Evolutionary conservation across 345 rosid genomes (phyloP).

Genomic region (Lepidium sativum): DNA sequence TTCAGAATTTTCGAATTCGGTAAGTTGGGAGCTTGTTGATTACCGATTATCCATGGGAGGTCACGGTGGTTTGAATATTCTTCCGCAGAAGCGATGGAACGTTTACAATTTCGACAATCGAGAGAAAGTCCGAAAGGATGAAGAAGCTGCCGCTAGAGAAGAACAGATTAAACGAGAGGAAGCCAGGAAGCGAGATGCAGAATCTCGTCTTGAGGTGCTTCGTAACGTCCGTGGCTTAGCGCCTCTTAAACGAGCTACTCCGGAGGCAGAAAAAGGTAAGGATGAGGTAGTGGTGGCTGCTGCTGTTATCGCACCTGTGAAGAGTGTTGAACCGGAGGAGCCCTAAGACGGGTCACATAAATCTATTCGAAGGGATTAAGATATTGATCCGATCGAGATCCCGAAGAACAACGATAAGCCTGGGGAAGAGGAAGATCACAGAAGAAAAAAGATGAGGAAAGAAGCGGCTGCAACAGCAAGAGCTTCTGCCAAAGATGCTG

Average conservation of each 20-base stretch:
- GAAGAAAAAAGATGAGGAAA: slow-evolving; percentile 66
- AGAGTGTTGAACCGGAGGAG: slow-evolving; percentile 28
- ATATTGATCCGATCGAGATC: slow-evolving; percentile 56
- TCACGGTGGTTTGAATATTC: slow-evolving; percentile 88
- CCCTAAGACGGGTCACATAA: slow-evolving; percentile 64
- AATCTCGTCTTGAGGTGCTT: slow-evolving; percentile 75
- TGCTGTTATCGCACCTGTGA: neutral
- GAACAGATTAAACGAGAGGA: slow-evolving; percentile 81
- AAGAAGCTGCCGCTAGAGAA: slow-evolving; percentile 84
- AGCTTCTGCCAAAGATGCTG: slow-evolving; percentile 27
- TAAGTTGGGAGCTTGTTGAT: neutral
- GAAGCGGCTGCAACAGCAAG: slow-evolving; percentile 53
- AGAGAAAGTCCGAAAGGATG: slow-evolving; percentile 75
- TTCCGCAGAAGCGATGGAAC: slow-evolving; percentile 94
- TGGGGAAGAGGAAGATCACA: slow-evolving; percentile 47
- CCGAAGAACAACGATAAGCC: slow-evolving; percentile 25
- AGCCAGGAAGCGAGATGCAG: slow-evolving; percentile 62
- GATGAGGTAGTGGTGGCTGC: neutral
- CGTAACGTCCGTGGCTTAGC: slow-evolving; percentile 79
- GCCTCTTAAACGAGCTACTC: slow-evolving; percentile 29
- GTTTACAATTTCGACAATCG: slow-evolving; percentile 79
- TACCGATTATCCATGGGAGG: slow-evolving; percentile 56
- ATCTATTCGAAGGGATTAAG: slow-evolving; percentile 86
- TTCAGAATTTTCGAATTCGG: neutral
- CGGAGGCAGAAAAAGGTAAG: slow-evolving; percentile 13